These are phyloP conservation scores for Solanum neorickii DNA, from an alignment of 257 asterid genomes.

Conservation along the genomic window DNA sequence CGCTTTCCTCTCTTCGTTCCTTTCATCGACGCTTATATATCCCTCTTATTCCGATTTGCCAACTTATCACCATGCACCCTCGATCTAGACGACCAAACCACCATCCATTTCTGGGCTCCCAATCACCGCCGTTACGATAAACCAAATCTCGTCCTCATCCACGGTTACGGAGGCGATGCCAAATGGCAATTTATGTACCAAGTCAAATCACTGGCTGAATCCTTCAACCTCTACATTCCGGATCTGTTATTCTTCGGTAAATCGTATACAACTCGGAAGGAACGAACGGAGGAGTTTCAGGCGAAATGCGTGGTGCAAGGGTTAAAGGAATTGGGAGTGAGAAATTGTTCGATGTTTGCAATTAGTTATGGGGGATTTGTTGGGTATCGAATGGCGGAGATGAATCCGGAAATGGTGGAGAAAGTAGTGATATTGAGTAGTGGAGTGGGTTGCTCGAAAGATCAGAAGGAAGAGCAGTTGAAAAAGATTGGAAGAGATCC, in stretches of 20 bases:
- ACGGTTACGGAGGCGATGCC: constrained; percentile 57
- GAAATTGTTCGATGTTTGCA: constrained; percentile 36
- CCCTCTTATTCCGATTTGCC: constrained; percentile 45
- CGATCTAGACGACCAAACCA: constrained; percentile 43
- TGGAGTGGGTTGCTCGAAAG: constrained; percentile 42
- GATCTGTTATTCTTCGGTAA: constrained; percentile 60
- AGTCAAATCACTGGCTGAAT: constrained; percentile 15
- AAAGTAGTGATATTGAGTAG: constrained; percentile 61
- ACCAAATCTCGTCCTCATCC: constrained; percentile 54
- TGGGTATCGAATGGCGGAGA: constrained; percentile 49
- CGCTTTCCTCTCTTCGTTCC: constrained; percentile 33
- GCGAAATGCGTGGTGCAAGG: constrained; percentile 50
- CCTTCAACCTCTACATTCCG: constrained; percentile 54
- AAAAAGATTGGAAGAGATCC: constrained; percentile 25
- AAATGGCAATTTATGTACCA: constrained; percentile 54
- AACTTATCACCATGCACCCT: constrained; percentile 36
- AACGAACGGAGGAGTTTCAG: constrained; percentile 42
- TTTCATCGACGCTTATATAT: constrained; percentile 27
- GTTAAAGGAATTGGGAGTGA: constrained; percentile 42
- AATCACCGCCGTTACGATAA: constrained; percentile 27
- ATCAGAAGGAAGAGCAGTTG: constrained; percentile 32
- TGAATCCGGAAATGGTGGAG: constrained; percentile 40
- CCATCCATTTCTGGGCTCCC: constrained; percentile 56
- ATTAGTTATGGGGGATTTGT: constrained; percentile 66
- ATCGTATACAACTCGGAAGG: constrained; percentile 25